Evolutionary conservation across 2,329 filamentous ascomycete species (phyloP).

Genomic region (Aspergillus nomiae): DNA sequence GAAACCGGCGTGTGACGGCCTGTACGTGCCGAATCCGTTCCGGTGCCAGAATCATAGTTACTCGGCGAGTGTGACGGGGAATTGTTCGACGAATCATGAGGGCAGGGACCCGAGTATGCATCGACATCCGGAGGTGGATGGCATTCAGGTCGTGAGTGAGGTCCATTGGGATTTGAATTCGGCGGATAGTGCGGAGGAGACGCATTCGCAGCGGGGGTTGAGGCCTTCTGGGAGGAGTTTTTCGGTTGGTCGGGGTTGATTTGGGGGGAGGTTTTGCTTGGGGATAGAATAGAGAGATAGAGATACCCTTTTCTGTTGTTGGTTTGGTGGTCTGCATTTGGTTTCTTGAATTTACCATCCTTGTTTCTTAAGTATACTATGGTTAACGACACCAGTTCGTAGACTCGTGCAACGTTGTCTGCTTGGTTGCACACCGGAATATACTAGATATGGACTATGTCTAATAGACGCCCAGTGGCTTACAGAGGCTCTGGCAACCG

Average conservation of each 20-base stretch:
- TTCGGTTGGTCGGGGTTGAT: background rate
- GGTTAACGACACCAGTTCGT: background rate
- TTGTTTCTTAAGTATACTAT: background rate
- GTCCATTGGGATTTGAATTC: constrained; percentile 27
- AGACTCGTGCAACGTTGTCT: background rate
- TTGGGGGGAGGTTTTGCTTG: background rate
- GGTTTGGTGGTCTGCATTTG: too few relatives aligned
- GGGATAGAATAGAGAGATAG: background rate
- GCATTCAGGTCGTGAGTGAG: constrained; percentile 33
- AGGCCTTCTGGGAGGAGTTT: background rate
- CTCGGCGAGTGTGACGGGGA: constrained; percentile 28
- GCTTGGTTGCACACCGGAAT: background rate
- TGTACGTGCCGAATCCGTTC: constrained; percentile 10
- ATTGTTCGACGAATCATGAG: constrained; percentile 19
- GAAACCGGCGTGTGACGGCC: constrained; percentile 13
- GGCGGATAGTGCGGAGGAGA: background rate
- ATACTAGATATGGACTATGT: background rate
- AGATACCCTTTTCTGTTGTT: too few relatives aligned
- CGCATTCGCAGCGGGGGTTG: background rate
- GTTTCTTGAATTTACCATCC: background rate
- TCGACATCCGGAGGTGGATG: constrained; percentile 13
- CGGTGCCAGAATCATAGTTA: constrained; percentile 19
- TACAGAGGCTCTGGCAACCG: background rate
- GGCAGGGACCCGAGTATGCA: constrained; percentile 1
- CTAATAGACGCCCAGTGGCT: background rate